Evolutionary conservation across 768 basidiomycete species (phyloP).

Genomic region (Trametes sanguinea): DNA sequence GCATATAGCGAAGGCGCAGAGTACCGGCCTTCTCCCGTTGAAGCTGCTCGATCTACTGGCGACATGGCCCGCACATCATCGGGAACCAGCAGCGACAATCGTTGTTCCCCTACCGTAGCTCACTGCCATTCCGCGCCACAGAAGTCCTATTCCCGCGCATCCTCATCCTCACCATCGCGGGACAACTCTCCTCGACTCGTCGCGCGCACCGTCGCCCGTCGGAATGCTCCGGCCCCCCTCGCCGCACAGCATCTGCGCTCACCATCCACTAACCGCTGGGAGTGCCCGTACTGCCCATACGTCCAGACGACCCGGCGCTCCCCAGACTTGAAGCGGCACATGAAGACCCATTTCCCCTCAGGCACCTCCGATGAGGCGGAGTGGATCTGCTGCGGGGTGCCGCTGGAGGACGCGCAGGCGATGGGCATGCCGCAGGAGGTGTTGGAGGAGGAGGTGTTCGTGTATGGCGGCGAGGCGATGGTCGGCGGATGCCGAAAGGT

Average conservation of each 20-base stretch:
- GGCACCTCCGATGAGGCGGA: background rate
- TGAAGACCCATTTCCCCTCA: conserved; percentile 17
- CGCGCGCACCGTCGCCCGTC: background rate
- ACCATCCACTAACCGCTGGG: background rate
- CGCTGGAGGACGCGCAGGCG: conserved; percentile 3
- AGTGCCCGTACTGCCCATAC: conserved; percentile 16
- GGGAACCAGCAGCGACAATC: background rate
- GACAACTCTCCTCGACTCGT: background rate
- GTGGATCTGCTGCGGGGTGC: conserved; percentile 25
- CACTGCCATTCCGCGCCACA: background rate
- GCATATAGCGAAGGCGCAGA: too few relatives aligned
- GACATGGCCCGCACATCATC: too few relatives aligned
- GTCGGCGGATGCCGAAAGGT: conserved; percentile 21
- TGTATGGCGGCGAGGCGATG: conserved; percentile 9
- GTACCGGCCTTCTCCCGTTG: too few relatives aligned
- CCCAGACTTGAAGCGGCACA: conserved; percentile 22
- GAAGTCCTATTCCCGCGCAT: background rate
- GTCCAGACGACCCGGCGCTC: conserved; percentile 10
- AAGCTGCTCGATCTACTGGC: too few relatives aligned
- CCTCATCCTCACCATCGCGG: background rate
- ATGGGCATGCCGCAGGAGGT: background rate
- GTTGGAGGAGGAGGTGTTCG: background rate
- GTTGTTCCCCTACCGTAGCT: background rate
- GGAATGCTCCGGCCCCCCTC: background rate
- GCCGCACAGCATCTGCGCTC: background rate